Evolutionary conservation across 2,329 filamentous ascomycete species (phyloP), one percentile per base, ranked within the genome.

Genomic region (Blastomyces gilchristii): DNA sequence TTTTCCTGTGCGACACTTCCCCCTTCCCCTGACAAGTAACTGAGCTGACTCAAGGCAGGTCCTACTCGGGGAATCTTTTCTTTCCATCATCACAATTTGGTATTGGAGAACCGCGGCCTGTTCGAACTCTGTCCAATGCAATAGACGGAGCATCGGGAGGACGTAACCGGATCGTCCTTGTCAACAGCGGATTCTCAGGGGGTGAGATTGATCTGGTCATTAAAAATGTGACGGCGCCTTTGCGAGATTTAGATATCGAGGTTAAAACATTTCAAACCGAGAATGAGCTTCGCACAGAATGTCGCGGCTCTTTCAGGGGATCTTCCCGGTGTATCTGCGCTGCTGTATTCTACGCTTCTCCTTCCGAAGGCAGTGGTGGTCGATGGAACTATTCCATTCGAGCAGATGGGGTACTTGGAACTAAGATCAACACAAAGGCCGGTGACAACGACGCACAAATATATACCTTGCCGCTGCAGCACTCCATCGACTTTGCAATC

Each of bases 311-410:
- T 49, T 75, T 89, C 60, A 78, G 84, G 47, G 89, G 89, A 22
- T 85, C 88, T 0, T 88, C 87, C 14, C 77, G 75, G 0, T 94
- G 90, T 73, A 91, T 87, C 71, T 88, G 84, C 22, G 90, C 88
- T 9, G 83, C 88, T 1, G 84, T 88, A 4, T 93, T 95, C 76
- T 80, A 85, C 62, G 87, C 87, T 0, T 95, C 90, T 5, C 90
- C 91, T 0, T 81, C 75, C 1, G 87, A 94, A 76, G 90, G 90
- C 11, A 66, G 73, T 0, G 82, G 81, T 7, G 82, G 82, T 1
- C 75, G 83, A 54, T 96, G 92, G 92, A 95, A 94, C 75, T 97
- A 96, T 71, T 92, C 90, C 0, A 80, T 96, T 34, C 82, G 89
- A 63, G 86, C 86, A 2, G 92, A 96, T 71, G 87, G 87, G 45